Evolutionary conservation across 345 rosid species (phyloP), one percentile per base, ranked within the genome.

Genomic region (Boechera divaricarpa): DNA sequence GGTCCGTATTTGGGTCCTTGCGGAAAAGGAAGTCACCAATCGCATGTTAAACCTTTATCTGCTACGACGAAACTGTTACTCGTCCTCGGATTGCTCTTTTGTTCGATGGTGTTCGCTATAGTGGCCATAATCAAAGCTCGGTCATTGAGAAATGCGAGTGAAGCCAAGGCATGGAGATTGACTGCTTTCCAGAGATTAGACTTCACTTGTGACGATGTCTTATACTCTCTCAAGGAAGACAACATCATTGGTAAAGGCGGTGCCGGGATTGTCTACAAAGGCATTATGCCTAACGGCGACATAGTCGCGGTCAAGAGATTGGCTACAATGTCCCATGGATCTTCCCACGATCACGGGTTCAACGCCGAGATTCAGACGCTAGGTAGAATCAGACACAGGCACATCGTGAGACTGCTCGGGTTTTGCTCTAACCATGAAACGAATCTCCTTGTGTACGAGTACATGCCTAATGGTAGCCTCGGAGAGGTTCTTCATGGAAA

Each of bases 161-260:
- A 86, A 12, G 75, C 90, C 49, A 88, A 91, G 0, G 86, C 97
- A 4, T 92, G 97, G 97, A 92, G 86, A 79, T 52, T 92, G 60
- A 92, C 96, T 7, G 93, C 97, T 24, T 92, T 92, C 85, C 97
- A 92, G 82, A 90, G 93, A 64, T 61, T 92, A 79, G 95, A 92
- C 73, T 90, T 92, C 77, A 83, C 88, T 11, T 87, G 86, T 45
- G 93, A 90, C 48, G 96, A 92, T 73, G 86, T 92, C 69, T 73
- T 92, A 68, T 87, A 88, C 60, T 81, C 84, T 78, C 82, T 92
- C 79, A 92, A 92, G 61, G 97, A 92, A 80, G 92, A 88, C 66
- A 92, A 90, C 75, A 90, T 90, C 6, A 92, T 92, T 0, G 97
- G 97, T 7, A 92, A 90, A 83, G 94, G 97, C 2, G 96, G 96